Conservation (phyloP, 192 early-diverging fungal species). For the Piromyces finnis region DNA sequence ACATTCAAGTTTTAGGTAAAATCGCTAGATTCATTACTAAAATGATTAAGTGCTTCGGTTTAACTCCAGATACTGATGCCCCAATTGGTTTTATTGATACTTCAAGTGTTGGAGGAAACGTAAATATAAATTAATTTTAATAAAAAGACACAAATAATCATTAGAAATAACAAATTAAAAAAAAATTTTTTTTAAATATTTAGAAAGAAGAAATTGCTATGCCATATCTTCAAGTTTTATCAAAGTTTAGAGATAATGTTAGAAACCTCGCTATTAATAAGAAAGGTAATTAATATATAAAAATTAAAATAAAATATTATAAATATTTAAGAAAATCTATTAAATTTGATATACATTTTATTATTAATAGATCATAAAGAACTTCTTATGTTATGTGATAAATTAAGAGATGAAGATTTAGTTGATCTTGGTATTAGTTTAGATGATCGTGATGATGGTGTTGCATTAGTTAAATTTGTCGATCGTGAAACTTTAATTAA, state of each 20-base stretch:
- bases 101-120: slow-evolving; percentile 10
- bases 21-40: slow-evolving; percentile 64
- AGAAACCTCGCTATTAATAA: slow-evolving; percentile 49
- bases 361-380: slow-evolving; percentile 16
- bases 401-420: slow-evolving; percentile 72
- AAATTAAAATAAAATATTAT: too few species aligned
- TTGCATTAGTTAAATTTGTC: slow-evolving; percentile 79
- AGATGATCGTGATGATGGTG: slow-evolving; percentile 87
- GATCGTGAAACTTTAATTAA: slow-evolving; percentile 25
- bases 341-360: too few species aligned
- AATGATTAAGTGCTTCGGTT: slow-evolving; percentile 71
- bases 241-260: slow-evolving; percentile 76
- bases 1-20: slow-evolving; percentile 52
- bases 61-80: slow-evolving; percentile 34
- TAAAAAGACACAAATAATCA: slow-evolving; percentile 1
- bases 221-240: slow-evolving; percentile 63
- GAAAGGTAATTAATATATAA: slow-evolving; percentile 4
- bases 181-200: too few species aligned
- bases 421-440: slow-evolving; percentile 74
- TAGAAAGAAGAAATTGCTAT: slow-evolving; percentile 42
- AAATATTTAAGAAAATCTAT: too few species aligned
- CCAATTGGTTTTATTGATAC: slow-evolving; percentile 46
- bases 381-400: slow-evolving; percentile 64
- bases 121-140: slow-evolving; percentile 10
- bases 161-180: not conserved